Conservation (phyloP, 2,329 filamentous ascomycete species). For the Orbilia brochopaga region DNA sequence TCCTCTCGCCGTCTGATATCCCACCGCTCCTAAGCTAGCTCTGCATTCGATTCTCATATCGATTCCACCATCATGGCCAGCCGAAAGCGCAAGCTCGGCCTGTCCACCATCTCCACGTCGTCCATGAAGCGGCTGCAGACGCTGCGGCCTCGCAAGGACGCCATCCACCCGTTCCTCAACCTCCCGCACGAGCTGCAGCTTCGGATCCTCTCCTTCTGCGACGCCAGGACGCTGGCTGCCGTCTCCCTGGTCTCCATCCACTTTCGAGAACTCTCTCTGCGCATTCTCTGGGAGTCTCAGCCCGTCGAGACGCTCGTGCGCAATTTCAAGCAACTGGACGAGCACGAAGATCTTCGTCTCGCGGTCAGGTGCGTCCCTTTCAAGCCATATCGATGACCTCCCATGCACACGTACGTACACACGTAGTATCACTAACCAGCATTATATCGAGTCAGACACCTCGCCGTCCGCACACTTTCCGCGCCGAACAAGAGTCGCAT, state of each 20-base stretch:
- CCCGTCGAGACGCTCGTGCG: slow-evolving; percentile 13
- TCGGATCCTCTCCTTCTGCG: slow-evolving; percentile 24
- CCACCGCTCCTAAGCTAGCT: background rate
- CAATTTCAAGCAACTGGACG: slow-evolving; percentile 29
- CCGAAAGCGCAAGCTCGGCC: too few relatives aligned
- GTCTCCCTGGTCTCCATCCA: slow-evolving; percentile 21
- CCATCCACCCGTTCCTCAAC: slow-evolving; percentile 11
- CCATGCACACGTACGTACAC: too few relatives aligned
- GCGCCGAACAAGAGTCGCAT: slow-evolving; percentile 15
- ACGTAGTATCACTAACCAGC: too few relatives aligned
- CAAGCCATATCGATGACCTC: too few relatives aligned
- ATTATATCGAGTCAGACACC: slow-evolving; percentile 14
- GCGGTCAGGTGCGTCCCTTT: slow-evolving; percentile 22
- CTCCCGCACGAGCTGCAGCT: slow-evolving; percentile 33
- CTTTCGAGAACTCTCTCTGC: slow-evolving; percentile 25
- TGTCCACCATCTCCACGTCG: background rate
- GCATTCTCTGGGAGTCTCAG: slow-evolving; percentile 30
- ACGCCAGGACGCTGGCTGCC: slow-evolving; percentile 12
- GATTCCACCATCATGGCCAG: slow-evolving; percentile 6
- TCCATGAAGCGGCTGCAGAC: slow-evolving; percentile 12
- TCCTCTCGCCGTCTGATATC: background rate
- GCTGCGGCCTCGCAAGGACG: slow-evolving; percentile 5
- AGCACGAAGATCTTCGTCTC: slow-evolving; percentile 38
- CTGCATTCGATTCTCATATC: too few relatives aligned
- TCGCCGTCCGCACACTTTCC: slow-evolving; percentile 13